Evolutionary conservation across 2,329 filamentous ascomycete genomes (phyloP).

Genomic region (Talaromyces sp.): DNA sequence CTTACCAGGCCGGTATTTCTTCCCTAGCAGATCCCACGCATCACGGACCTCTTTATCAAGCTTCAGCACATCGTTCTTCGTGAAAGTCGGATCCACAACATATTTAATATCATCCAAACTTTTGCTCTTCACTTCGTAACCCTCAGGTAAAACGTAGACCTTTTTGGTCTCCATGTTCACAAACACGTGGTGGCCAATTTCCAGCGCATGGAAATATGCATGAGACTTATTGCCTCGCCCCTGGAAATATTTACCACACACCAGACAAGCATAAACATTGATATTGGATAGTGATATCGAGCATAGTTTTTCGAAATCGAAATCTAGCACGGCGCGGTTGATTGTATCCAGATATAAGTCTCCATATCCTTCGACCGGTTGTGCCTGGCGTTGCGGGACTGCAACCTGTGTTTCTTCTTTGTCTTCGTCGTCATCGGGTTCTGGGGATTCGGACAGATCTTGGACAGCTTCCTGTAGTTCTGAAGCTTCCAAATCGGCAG

Average conservation of each 20-base stretch:
- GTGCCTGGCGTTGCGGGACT: constrained; percentile 61
- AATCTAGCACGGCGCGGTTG: constrained; percentile 86
- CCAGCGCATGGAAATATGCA: constrained; percentile 95
- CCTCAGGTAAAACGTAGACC: constrained; percentile 69
- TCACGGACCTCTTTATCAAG: constrained; percentile 63
- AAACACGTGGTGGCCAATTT: constrained; percentile 93
- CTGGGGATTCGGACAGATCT: constrained; percentile 28
- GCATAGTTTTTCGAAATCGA: constrained; percentile 98
- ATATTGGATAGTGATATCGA: constrained; percentile 95
- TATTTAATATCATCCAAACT: constrained; percentile 98
- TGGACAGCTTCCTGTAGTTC: constrained; percentile 34
- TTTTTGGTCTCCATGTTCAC: constrained; percentile 77
- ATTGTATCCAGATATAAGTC: constrained; percentile 98
- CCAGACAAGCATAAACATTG: constrained; percentile 95
- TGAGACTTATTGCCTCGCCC: constrained; percentile 90
- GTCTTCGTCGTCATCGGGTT: constrained; percentile 27
- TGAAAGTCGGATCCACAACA: constrained; percentile 86
- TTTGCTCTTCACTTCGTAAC: constrained; percentile 93
- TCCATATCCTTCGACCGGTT: constrained; percentile 81
- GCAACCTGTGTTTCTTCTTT: constrained; percentile 28
- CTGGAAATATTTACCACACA: constrained; percentile 97
- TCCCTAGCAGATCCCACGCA: constrained; percentile 75
- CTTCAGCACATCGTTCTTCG: constrained; percentile 72
- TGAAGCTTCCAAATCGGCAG: constrained; percentile 68
- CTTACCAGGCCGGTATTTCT: constrained; percentile 75